Evolutionary conservation across 768 basidiomycete genomes (phyloP), one percentile per base, ranked within the genome.

Genomic region (Tylopilus rubrobrunneus): DNA sequence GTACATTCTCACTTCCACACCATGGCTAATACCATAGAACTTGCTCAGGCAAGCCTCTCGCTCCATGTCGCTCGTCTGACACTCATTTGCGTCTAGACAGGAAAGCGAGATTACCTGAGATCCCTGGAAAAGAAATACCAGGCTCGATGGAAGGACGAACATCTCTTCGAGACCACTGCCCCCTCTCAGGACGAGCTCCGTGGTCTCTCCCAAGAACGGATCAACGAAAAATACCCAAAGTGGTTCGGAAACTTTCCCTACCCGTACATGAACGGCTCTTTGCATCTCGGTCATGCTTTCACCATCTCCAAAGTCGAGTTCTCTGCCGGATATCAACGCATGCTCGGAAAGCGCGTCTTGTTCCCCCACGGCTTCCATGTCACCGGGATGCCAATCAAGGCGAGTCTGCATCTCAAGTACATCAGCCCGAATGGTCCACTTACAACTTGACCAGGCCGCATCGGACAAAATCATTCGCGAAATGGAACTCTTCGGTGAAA

Each of bases 341-440:
- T 99, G 89, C 68, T 94, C 58, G 96, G 97, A 48, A 97, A 97
- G 75, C 80, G 91, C 15, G 92, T 89, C 28, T 73, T 99, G 61
- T 98, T 98, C 74, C 97, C 97, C n/a, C 89, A 95, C 65, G 97
- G 92, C 45, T 90, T 97, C 72, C 97, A 99, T 74, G 91, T 89
- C 62, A 99, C 97, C 6, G 97, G 97, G 33, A 89, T 99, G 92
- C 97, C 97, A 37, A 99, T 99, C 79, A 98, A 98, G 83, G 96
- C 92, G 56, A 55, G 86, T 74, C 9, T 56, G 7, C 33, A 15
- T 44, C 41, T 2, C n/a, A 8, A 9, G 21, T 27, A 23, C 7
- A 6, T 37, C 15, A 2, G 1, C 42, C 11, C 1, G 8, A 15
- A 14, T 23, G 23, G 17, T 29, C 11, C 40, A 17, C 43, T 53